Evolutionary conservation across 306 rosid species (phyloP).

Genomic region (Vigna radiata): DNA sequence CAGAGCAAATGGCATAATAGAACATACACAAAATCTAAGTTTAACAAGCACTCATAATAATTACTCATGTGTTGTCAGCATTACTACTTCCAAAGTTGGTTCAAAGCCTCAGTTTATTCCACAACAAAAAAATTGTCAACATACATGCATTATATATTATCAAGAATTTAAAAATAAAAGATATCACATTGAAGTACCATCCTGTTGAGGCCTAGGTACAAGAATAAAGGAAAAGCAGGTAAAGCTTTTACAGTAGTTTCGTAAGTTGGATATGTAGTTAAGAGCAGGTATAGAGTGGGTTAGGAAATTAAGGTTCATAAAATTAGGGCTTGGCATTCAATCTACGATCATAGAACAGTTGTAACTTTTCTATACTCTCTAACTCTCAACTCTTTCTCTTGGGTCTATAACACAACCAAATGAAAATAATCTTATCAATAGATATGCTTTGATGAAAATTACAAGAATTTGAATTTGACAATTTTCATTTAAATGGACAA

Average conservation of each 20-base stretch:
- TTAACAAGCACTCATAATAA: conserved; percentile 22
- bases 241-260: background rate
- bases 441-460: background rate
- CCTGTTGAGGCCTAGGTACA: background rate
- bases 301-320: background rate
- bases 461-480: background rate
- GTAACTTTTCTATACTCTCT: conserved; percentile 8
- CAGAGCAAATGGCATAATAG: conserved; percentile 32
- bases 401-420: conserved; percentile 15
- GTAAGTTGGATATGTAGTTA: background rate
- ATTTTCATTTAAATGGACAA: background rate
- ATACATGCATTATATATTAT: conserved; percentile 5
- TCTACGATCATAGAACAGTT: conserved; percentile 10
- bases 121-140: background rate
- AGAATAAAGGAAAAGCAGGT: conserved; percentile 22
- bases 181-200: conserved; percentile 13
- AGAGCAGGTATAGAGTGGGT: background rate
- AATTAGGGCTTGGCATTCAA: conserved; percentile 12
- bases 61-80: conserved; percentile 4
- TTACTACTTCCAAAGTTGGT: background rate
- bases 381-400: background rate
- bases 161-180: conserved; percentile 13
- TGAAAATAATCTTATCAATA: conserved; percentile 1
- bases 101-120: conserved; percentile 14
- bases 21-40: conserved; percentile 21